Evolutionary conservation across 345 rosid species (phyloP), one percentile per base, ranked within the genome.

Genomic region (Tarenaya hassleriana): DNA sequence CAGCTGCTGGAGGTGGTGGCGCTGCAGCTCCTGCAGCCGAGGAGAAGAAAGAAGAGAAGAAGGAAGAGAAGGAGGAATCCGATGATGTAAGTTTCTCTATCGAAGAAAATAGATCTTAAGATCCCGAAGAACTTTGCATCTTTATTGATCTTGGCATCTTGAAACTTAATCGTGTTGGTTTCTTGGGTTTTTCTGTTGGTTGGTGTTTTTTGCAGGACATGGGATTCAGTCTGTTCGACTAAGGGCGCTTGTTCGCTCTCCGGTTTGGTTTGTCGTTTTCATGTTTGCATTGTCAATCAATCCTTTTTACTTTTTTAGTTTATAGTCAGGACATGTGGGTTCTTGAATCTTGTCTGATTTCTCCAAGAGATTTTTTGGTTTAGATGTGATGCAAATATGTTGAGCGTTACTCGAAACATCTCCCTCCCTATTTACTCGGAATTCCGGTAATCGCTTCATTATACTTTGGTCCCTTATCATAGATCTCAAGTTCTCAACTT

Each of bases 1-100:
- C 79, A 16, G 70, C 75, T 7, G 80, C 71, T 8, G 72, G 69
- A 0, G 77, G 61, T 0, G 84, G 62, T 1, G 77, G 54, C 34
- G 69, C 55, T 2, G 80, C 70, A 12, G 54, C 74, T 0, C 83
- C 81, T 0, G 80, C 84, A n/a, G 69, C 63, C 17, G 90, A 84
- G 78, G 17, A 85, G 8, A 80, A 84, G 79, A 79, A 81, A 60
- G 96, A 84, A 42, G 89, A 87, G 63, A 84, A 87, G 61, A 79
- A 75, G 1, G 94, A 81, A 56, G 81, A 77, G 77, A 75, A 77
- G 59, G 94, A 87, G 55, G 96, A 84, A 54, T 81, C 88, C 3
- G 94, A 88, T 16, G 96, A 84, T 9, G 96, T 87, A 58, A 78
- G 79, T 15, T 4, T 50, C 50, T 5, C 12, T 12, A 4, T 40